Evolutionary conservation across 139 green algal genomes (phyloP).

Genomic region (Chlamydomonas sp.): DNA sequence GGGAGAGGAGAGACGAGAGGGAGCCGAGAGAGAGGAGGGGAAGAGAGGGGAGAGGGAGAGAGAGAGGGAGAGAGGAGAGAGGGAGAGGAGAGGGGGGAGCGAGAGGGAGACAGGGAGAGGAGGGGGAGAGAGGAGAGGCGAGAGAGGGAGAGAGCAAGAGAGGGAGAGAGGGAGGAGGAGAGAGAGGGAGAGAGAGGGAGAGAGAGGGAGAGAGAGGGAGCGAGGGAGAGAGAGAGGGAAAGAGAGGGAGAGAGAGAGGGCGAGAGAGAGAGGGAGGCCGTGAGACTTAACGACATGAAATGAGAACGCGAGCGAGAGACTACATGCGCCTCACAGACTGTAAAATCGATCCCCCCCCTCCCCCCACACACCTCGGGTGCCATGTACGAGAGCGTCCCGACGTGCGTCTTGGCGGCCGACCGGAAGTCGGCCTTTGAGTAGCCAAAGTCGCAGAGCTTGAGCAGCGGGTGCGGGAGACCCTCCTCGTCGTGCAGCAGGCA

Average conservation of each 20-base stretch:
- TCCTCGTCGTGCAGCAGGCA: slow-evolving; percentile 76
- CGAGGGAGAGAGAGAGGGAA: too few species aligned
- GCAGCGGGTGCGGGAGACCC: slow-evolving; percentile 56
- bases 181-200: not conserved
- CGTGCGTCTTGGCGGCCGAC: slow-evolving; percentile 46
- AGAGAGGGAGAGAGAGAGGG: too few species aligned
- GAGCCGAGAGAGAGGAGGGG: not conserved
- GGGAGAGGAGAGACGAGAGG: not conserved
- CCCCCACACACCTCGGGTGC: slow-evolving; percentile 91
- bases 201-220: too few species aligned
- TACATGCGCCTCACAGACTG: too few species aligned
- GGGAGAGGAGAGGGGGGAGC: not conserved
- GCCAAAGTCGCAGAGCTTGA: slow-evolving; percentile 98
- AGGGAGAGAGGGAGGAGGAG: not conserved
- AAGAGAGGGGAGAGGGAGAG: not conserved
- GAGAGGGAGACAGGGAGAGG: not conserved
- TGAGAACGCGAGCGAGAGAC: too few species aligned
- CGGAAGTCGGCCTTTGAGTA: slow-evolving; percentile 75
- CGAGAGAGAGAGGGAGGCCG: not conserved
- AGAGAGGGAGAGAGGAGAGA: not conserved
- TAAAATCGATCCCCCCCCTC: too few species aligned
- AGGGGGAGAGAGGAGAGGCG: too few species aligned
- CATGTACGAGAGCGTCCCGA: slow-evolving; percentile 92
- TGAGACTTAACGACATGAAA: too few species aligned
- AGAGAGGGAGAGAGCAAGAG: not conserved